Evolutionary conservation across 352 stramenopile genomes (phyloP).

Genomic region (Phytophthora megakarya): DNA sequence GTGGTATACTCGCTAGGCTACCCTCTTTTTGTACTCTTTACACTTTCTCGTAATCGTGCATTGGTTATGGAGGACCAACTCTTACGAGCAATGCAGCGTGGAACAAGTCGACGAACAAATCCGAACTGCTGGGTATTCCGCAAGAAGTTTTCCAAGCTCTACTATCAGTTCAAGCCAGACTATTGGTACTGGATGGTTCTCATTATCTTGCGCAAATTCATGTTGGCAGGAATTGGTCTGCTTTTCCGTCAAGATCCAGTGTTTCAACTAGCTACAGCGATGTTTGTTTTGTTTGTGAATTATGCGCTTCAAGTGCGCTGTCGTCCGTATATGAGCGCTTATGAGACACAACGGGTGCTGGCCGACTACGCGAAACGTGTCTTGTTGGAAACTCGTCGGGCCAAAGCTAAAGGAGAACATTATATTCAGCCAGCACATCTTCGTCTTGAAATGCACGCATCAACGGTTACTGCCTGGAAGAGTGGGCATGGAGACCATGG

Average conservation of each 20-base stretch:
- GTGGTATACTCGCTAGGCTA: conserved; percentile 77
- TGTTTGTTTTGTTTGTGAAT: conserved; percentile 79
- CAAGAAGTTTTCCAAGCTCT: conserved; percentile 82
- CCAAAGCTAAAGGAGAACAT: conserved; percentile 57
- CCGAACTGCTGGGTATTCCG: conserved; percentile 75
- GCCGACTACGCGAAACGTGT: conserved; percentile 60
- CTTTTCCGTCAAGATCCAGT: conserved; percentile 76
- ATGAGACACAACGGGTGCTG: conserved; percentile 61
- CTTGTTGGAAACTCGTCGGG: conserved; percentile 52
- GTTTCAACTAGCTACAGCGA: conserved; percentile 77
- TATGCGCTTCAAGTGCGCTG: conserved; percentile 77
- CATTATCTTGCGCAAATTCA: conserved; percentile 80
- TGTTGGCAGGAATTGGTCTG: conserved; percentile 66
- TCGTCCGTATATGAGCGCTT: conserved; percentile 77
- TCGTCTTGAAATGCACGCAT: conserved; percentile 43
- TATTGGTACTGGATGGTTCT: conserved; percentile 84
- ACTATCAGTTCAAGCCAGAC: conserved; percentile 88
- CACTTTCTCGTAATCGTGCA: conserved; percentile 54
- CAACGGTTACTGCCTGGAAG: conserved; percentile 45
- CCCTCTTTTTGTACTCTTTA: conserved; percentile 70
- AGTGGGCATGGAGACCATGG: conserved; percentile 35
- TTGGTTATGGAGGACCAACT: conserved; percentile 78
- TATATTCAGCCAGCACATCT: conserved; percentile 62
- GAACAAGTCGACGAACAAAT: conserved; percentile 63
- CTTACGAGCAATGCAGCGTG: conserved; percentile 57